Evolutionary conservation across 192 early-diverging fungal species (phyloP).

Genomic region (Backusella sp.): DNA sequence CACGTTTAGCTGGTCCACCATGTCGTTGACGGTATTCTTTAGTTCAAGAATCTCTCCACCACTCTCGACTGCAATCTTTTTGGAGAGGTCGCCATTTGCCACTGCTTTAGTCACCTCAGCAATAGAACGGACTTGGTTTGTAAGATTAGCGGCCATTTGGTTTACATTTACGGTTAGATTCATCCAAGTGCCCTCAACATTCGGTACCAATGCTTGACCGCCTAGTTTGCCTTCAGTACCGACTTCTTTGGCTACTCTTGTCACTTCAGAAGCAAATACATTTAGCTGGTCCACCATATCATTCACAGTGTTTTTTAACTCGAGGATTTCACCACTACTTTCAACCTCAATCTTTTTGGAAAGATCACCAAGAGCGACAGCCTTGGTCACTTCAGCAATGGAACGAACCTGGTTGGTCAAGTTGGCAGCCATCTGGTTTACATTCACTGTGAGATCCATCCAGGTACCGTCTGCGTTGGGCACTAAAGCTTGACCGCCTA

Average conservation of each 20-base stretch:
- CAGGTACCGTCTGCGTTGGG: slow-evolving; percentile 70
- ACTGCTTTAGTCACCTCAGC: slow-evolving; percentile 50
- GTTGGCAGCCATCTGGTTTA: slow-evolving; percentile 63
- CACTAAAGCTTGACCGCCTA: slow-evolving; percentile 78
- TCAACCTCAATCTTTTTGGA: slow-evolving; percentile 50
- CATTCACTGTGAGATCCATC: slow-evolving; percentile 73
- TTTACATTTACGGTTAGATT: slow-evolving; percentile 62
- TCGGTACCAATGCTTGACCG: slow-evolving; percentile 70
- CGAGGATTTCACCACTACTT: slow-evolving; percentile 53
- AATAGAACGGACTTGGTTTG: slow-evolving; percentile 49
- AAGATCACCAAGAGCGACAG: slow-evolving; percentile 54
- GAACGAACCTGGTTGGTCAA: slow-evolving; percentile 56
- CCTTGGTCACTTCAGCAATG: slow-evolving; percentile 53
- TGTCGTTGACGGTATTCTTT: slow-evolving; percentile 55
- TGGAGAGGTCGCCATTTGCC: slow-evolving; percentile 40
- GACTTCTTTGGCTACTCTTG: slow-evolving; percentile 62
- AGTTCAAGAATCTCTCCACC: slow-evolving; percentile 50
- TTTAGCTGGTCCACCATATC: slow-evolving; percentile 59
- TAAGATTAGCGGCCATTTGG: slow-evolving; percentile 49
- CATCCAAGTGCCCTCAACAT: slow-evolving; percentile 73
- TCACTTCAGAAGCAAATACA: slow-evolving; percentile 63
- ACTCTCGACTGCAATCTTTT: slow-evolving; percentile 41
- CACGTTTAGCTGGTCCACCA: slow-evolving; percentile 63
- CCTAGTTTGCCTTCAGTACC: slow-evolving; percentile 76
- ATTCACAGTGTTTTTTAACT: slow-evolving; percentile 63